phyloP scores from a whole-genome alignment of 1,284 basidiomycete genomes.

The Xanthoconium separans region DNA sequence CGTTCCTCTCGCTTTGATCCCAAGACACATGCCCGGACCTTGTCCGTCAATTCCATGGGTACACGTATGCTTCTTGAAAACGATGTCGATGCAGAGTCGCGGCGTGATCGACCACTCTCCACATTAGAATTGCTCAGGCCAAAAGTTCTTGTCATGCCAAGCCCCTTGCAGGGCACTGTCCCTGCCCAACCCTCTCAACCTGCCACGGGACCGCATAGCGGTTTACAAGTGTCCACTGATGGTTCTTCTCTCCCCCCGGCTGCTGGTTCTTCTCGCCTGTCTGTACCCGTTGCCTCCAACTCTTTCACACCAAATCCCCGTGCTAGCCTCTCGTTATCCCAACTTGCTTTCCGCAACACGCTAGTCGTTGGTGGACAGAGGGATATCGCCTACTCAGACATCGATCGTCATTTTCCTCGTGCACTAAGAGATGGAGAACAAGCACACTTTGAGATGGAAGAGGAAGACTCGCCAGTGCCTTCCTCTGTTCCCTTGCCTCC shows the following conservation, averaged over 20 bases:
- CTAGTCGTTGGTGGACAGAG: slow-evolving; percentile 64
- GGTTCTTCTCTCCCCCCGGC: slow-evolving; percentile 69
- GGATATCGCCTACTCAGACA: slow-evolving; percentile 60
- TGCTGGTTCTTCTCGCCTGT: slow-evolving; percentile 53
- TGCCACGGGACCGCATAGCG: slow-evolving; percentile 42
- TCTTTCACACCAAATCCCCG: slow-evolving; percentile 77
- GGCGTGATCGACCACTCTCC: slow-evolving; percentile 59
- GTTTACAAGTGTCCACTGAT: slow-evolving; percentile 63
- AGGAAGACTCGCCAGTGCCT: slow-evolving; percentile 40
- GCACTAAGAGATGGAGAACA: slow-evolving; percentile 74
- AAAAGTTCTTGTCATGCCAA: slow-evolving; percentile 84
- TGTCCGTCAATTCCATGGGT: slow-evolving; percentile 65
- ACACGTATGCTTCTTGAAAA: slow-evolving; percentile 61
- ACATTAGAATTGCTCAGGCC: slow-evolving; percentile 74
- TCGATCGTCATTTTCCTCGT: slow-evolving; percentile 56
- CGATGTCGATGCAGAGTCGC: slow-evolving; percentile 45
- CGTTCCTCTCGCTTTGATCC: slow-evolving; percentile 73
- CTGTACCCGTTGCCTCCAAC: slow-evolving; percentile 55
- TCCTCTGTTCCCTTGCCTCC: slow-evolving; percentile 37
- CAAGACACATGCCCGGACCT: slow-evolving; percentile 60
- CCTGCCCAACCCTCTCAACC: slow-evolving; percentile 33
- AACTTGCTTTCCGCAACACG: slow-evolving; percentile 77
- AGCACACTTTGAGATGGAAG: slow-evolving; percentile 46
- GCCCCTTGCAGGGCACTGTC: slow-evolving; percentile 63
- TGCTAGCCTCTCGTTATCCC: slow-evolving; percentile 67